Evolutionary conservation across 169 alveolate species (phyloP), one percentile per base, ranked within the genome.

Genomic region (Cryptosporidium canis): DNA sequence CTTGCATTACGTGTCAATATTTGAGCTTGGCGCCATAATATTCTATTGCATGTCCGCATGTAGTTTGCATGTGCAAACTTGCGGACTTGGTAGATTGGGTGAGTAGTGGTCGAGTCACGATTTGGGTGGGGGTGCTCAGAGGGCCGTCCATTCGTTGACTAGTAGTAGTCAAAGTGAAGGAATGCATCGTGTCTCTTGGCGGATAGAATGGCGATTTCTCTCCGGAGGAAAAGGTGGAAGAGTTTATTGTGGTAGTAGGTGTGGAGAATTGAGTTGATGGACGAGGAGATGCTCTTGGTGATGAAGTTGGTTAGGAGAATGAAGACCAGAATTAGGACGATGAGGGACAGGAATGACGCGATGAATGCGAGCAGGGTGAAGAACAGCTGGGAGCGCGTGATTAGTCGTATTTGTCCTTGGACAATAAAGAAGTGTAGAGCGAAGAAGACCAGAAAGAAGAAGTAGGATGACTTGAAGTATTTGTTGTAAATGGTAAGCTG

Each of bases 181-280:
- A 77, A 55, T 18, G 87, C 71, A 61, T 77, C 87, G 37, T 77
- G 87, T 14, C 64, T 77, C 39, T 77, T 77, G 0, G 87, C 68
- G n/a, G 87, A 58, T 7, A 77, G 37, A 33, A 77, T 77, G 11
- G 87, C 72, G 61, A 77, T 61, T 58, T 77, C 87, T 58, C 87
- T 37, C 44, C 61, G 55, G 35, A 77, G 41, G 31, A 77, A 58
- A 12, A 77, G 29, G 43, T 77, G 87, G 48, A 77, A 77, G 2
- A 56, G 87, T 18, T 77, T 77, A 37, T 77, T 77, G 47, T 77
- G 87, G 44, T 77, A 77, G 24, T 58, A 77, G 9, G 72, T 61
- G 33, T 77, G 68, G 16, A 77, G 58, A 61, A 77, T 77, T 27
- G 70, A 58, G 35, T 77, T 77, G 47, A 77, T 77, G 18, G 87